These are phyloP conservation scores for Darksidea phi DNA, from an alignment of 495 filamentous ascomycete species.

Conservation along the genomic window DNA sequence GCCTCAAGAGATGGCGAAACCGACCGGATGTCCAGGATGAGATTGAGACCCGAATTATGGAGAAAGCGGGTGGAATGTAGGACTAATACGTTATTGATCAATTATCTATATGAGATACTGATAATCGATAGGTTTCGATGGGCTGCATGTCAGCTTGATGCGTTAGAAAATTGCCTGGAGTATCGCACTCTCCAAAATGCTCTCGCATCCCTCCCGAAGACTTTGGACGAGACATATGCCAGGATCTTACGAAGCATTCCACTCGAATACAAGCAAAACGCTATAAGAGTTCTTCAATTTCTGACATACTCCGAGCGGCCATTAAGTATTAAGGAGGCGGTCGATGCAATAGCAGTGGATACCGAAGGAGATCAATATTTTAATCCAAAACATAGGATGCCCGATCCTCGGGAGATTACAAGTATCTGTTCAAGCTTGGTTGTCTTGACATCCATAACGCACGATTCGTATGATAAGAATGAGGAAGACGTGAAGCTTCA, in stretches of 20 bases:
- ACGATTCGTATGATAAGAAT: too few species aligned
- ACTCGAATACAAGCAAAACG: conserved; percentile 20
- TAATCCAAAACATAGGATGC: conserved; percentile 32
- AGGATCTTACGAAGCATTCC: conserved; percentile 36
- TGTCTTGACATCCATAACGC: too few species aligned
- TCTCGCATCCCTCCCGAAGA: conserved; percentile 42
- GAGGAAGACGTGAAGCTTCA: too few species aligned
- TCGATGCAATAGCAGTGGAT: conserved; percentile 39
- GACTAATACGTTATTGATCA: neutral
- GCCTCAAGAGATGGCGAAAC: neutral
- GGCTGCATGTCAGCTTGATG: conserved; percentile 47
- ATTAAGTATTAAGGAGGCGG: conserved; percentile 36
- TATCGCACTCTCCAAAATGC: conserved; percentile 33
- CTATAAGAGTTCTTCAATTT: conserved; percentile 40
- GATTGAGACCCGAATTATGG: conserved; percentile 9
- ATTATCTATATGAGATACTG: too few species aligned
- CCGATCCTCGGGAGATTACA: conserved; percentile 32
- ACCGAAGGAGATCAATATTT: conserved; percentile 22
- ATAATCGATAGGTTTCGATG: conserved; percentile 46
- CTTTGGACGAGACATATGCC: conserved; percentile 45
- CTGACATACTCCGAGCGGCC: conserved; percentile 36
- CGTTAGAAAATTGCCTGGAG: conserved; percentile 39
- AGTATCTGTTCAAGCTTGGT: conserved; percentile 31
- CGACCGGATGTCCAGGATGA: conserved; percentile 3
- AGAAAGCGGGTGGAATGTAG: conserved; percentile 15